Evolutionary conservation across 1,139 yeast species (phyloP).

Genomic region (Taphrina wiesneri): DNA sequence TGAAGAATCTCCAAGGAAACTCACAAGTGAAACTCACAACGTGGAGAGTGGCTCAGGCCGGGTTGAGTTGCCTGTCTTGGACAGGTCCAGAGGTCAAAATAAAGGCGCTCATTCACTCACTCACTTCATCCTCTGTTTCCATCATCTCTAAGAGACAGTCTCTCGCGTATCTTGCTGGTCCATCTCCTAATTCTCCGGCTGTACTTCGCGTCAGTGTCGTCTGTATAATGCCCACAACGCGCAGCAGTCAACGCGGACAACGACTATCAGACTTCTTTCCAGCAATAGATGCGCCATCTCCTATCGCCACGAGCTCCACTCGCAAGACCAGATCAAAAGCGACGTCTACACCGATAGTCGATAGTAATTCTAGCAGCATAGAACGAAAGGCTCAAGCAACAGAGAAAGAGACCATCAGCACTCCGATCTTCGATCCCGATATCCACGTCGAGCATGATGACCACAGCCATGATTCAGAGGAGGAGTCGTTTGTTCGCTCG

Average conservation of each 20-base stretch:
- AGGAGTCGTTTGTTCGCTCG: conserved; percentile 12
- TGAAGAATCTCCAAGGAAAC: not conserved
- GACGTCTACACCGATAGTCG: not conserved
- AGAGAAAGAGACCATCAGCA: not conserved
- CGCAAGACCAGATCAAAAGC: not conserved
- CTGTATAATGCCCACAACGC: not conserved
- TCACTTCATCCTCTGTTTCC: not conserved
- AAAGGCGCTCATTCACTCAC: not conserved
- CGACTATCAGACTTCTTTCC: conserved; percentile 20
- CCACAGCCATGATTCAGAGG: conserved; percentile 9
- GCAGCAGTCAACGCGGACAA: not conserved
- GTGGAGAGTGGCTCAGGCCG: not conserved
- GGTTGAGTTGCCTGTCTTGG: not conserved
- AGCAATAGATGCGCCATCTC: conserved; percentile 14
- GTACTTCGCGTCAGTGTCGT: not conserved
- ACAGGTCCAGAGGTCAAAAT: not conserved
- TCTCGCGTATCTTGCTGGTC: too few relatives aligned
- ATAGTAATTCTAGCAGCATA: not conserved
- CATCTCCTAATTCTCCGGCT: too few relatives aligned
- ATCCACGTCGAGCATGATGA: conserved; percentile 5
- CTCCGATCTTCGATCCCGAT: conserved; percentile 19
- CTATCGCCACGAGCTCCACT: not conserved
- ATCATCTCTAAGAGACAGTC: too few relatives aligned
- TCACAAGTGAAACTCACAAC: not conserved
- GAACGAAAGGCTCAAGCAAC: not conserved